Evolutionary conservation across 2,329 filamentous ascomycete genomes (phyloP), one percentile per base, ranked within the genome.

Genomic region (Zopfia rhizophila): DNA sequence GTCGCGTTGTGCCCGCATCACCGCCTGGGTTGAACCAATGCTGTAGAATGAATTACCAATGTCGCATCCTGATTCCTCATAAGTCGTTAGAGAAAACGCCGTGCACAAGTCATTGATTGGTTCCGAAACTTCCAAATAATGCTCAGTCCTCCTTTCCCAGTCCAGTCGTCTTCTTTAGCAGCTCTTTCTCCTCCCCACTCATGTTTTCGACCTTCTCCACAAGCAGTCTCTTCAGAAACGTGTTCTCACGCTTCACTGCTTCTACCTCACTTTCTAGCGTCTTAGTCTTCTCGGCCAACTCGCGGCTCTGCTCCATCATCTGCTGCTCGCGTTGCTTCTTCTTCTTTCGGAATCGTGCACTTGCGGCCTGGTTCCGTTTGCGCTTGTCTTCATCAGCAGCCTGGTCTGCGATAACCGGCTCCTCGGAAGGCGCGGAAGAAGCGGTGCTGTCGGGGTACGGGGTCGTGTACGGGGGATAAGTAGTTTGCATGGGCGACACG

Each of bases 301-400:
- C 91, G 72, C 91, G 61, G 16, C 48, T 68, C 39, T 60, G 55
- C 32, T 70, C 67, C 38, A 69, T 40, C 44, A 95, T 84, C 7
- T 89, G 88, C 72, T 92, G 89, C 77, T 96, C 91, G 38, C 91
- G 87, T 75, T 94, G 90, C 84, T 96, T 96, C 87, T 96, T 96
- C 85, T 96, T 96, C 69, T 94, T 85, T 48, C 91, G 88, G 81
- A 96, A 96, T 37, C 91, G 88, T 13, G 91, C 91, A 56, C 87
- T 91, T 43, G 91, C 91, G 22, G 91, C 91, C 2, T 91, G 95
- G 75, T 96, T 96, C 55, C 91, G 86, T 48, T 90, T 85, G 37
- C 91, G 87, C 77, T 95, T 95, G 70, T 96, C 91, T 73, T 96
- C 91, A 72, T 96, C 91, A 16, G 90, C 90, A 10, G 88, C 7